A percentile compares a stretch with the other conserved stretches of the same genome.
Evolutionary conservation across 2,329 filamentous ascomycete genomes (phyloP).

Genomic region (Diplodia scrobiculata): DNA sequence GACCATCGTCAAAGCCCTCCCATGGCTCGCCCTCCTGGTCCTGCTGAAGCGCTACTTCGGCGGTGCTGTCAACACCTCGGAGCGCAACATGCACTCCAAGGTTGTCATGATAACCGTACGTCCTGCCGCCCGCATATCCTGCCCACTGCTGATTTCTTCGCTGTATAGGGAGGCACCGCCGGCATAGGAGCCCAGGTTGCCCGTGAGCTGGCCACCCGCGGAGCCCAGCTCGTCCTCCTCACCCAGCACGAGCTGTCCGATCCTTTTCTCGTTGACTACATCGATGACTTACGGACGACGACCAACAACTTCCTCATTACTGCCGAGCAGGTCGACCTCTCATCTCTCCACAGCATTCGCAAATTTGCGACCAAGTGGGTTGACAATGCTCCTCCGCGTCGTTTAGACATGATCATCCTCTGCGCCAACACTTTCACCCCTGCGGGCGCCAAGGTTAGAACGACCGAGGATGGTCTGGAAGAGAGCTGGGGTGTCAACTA

Average conservation of each 20-base stretch:
- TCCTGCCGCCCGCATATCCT: neutral
- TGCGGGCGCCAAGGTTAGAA: constrained; percentile 59
- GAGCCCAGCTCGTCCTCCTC: constrained; percentile 87
- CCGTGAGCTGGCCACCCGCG: constrained; percentile 72
- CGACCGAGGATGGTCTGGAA: constrained; percentile 79
- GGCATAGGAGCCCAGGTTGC: constrained; percentile 82
- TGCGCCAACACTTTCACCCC: constrained; percentile 79
- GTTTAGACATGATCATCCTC: constrained; percentile 87
- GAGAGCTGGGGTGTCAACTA: constrained; percentile 94
- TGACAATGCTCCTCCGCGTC: constrained; percentile 84
- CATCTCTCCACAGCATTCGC: constrained; percentile 85
- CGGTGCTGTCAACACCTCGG: constrained; percentile 72
- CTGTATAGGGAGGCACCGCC: constrained; percentile 74
- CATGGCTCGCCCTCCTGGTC: constrained; percentile 56
- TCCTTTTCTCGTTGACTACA: constrained; percentile 87
- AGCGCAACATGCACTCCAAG: constrained; percentile 87
- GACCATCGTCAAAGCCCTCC: constrained; percentile 56
- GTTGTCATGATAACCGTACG: constrained; percentile 86
- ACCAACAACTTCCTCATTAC: constrained; percentile 88
- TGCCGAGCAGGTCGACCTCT: constrained; percentile 89
- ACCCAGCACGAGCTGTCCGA: constrained; percentile 80
- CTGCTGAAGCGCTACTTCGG: constrained; percentile 74
- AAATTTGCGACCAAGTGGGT: constrained; percentile 97
- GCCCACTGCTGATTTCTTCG: constrained; percentile 33
- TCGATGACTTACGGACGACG: constrained; percentile 77